Conservation (phyloP, 768 basidiomycete species). For the Chalciporus piperatus region DNA sequence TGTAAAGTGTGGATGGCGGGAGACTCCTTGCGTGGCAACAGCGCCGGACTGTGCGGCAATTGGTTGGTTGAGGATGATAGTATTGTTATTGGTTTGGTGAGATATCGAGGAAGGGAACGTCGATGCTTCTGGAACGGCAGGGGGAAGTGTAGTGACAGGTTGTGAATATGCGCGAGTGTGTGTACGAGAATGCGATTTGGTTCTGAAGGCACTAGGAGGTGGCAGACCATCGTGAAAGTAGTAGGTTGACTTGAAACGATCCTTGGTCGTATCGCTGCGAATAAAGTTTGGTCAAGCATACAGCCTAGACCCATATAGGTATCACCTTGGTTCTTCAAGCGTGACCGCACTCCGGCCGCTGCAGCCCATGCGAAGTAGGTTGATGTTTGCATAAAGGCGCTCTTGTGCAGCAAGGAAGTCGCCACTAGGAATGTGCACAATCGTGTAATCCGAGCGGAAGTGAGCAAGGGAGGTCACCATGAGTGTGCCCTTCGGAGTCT, state of each 20-base stretch:
- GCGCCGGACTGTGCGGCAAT: conserved; percentile 14
- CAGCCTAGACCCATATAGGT: conserved; percentile 13
- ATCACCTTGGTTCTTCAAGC: conserved; percentile 69
- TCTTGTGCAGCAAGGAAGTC: conserved; percentile 61
- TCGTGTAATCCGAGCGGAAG: conserved; percentile 85
- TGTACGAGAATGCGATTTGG: conserved; percentile 29
- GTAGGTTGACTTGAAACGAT: conserved; percentile 73
- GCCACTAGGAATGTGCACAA: conserved; percentile 71
- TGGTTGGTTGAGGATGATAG: conserved; percentile 11
- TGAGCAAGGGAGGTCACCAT: conserved; percentile 84
- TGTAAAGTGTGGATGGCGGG: conserved; percentile 47
- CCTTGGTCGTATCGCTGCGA: conserved; percentile 71
- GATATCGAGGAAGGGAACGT: conserved; percentile 24
- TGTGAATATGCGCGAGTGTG: conserved; percentile 32
- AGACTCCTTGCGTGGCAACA: conserved; percentile 6
- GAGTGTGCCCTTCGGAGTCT: conserved; percentile 67
- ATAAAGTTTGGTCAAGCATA: conserved; percentile 9
- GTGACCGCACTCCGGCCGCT: conserved; percentile 76
- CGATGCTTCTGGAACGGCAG: conserved; percentile 20
- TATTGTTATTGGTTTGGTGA: conserved; percentile 13
- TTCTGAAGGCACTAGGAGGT: conserved; percentile 19
- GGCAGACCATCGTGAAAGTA: conserved; percentile 45
- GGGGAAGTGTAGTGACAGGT: conserved; percentile 21
- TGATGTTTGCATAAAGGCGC: conserved; percentile 77
- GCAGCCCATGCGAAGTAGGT: conserved; percentile 80